These are phyloP conservation scores for Penicillium sp. DNA, from an alignment of 2,329 filamentous ascomycete species.

Conservation along the genomic window DNA sequence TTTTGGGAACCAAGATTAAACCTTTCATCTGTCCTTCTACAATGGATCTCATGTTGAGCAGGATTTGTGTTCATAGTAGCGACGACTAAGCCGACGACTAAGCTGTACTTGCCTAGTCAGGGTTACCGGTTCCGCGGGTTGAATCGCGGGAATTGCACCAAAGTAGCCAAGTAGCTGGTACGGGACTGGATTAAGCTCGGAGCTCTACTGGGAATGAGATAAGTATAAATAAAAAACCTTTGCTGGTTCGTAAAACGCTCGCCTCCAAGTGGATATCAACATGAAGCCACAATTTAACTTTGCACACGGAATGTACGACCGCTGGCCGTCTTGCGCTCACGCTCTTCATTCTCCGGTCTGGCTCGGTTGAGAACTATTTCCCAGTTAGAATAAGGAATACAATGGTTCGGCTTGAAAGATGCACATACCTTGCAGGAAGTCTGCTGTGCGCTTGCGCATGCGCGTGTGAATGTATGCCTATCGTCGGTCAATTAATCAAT, in stretches of 20 bases:
- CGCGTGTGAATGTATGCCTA: slow-evolving; percentile 95
- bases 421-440: slow-evolving; percentile 94
- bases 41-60: not conserved
- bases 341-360: slow-evolving; percentile 91
- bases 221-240: slow-evolving; percentile 12
- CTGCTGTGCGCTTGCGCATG: slow-evolving; percentile 95
- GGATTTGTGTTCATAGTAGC: not conserved
- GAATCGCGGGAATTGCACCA: not conserved
- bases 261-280: slow-evolving; percentile 26
- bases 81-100: not conserved
- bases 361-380: slow-evolving; percentile 84
- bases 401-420: slow-evolving; percentile 29
- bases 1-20: not conserved
- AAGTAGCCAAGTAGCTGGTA: not conserved
- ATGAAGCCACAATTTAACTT: slow-evolving; percentile 34
- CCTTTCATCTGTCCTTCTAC: not conserved
- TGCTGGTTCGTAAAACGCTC: slow-evolving; percentile 22
- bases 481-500: slow-evolving; percentile 6
- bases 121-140: not conserved
- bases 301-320: slow-evolving; percentile 83
- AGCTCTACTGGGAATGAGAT: not conserved
- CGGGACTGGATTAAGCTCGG: too few relatives aligned
- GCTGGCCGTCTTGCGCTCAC: slow-evolving; percentile 96
- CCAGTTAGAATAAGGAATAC: slow-evolving; percentile 36
- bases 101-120: not conserved